Conservation (phyloP, 2,329 filamentous ascomycete species). For the Alternaria infectoria region DNA sequence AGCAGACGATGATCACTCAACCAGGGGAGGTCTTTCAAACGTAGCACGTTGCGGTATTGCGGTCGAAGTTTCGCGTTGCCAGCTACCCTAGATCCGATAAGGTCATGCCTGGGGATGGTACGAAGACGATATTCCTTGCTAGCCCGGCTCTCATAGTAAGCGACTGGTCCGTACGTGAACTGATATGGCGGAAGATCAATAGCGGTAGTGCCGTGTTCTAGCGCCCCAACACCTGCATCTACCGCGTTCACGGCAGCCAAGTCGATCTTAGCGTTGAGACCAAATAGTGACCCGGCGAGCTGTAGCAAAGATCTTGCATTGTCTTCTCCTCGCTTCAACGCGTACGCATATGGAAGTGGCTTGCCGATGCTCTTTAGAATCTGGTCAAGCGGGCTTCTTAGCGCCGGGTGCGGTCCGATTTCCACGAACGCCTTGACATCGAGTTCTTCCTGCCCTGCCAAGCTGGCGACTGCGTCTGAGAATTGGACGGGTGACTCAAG, state of each 20-base stretch:
- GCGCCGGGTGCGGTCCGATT: slow-evolving; percentile 44
- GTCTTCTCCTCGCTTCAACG: slow-evolving; percentile 7
- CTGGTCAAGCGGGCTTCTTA: slow-evolving; percentile 50
- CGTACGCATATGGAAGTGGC: neutral
- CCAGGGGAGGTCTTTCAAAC: slow-evolving; percentile 53
- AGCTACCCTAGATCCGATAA: slow-evolving; percentile 12
- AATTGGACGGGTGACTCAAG: slow-evolving; percentile 28
- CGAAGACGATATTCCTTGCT: slow-evolving; percentile 18
- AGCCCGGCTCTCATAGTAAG: slow-evolving; percentile 21
- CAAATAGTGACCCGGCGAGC: slow-evolving; percentile 14
- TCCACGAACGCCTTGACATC: slow-evolving; percentile 14
- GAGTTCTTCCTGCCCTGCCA: neutral
- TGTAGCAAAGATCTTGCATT: slow-evolving; percentile 6
- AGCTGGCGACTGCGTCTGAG: slow-evolving; percentile 5
- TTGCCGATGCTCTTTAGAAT: slow-evolving; percentile 32
- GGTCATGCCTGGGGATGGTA: slow-evolving; percentile 17
- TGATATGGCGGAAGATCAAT: slow-evolving; percentile 25
- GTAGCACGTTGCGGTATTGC: slow-evolving; percentile 52
- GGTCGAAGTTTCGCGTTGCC: slow-evolving; percentile 33
- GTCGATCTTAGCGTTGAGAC: slow-evolving; percentile 7
- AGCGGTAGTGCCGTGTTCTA: neutral
- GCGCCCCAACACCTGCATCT: neutral
- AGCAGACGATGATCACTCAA: slow-evolving; percentile 50
- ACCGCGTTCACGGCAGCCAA: slow-evolving; percentile 20
- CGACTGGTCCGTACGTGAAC: slow-evolving; percentile 20